Evolutionary conservation across 2,329 filamentous ascomycete species (phyloP).

Genomic region (Pseudocercospora fijiensis): DNA sequence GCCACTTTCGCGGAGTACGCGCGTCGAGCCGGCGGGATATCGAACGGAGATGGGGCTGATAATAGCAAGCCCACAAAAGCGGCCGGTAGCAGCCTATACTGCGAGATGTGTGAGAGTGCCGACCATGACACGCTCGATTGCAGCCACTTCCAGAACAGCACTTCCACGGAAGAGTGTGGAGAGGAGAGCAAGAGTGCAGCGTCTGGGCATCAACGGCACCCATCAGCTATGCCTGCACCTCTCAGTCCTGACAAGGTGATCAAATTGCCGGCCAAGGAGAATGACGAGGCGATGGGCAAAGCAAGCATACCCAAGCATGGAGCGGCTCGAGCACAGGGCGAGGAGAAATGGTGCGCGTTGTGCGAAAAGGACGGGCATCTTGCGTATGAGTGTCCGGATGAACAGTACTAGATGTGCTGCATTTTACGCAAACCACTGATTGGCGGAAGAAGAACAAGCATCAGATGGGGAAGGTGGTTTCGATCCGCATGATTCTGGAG

Average conservation of each 20-base stretch:
- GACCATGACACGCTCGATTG: conserved; percentile 94
- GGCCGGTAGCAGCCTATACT: conserved; percentile 56
- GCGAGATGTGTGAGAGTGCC: conserved; percentile 89
- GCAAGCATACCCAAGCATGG: conserved; percentile 31
- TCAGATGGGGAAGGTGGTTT: not conserved
- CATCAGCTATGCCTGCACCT: conserved; percentile 20
- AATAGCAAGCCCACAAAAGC: conserved; percentile 9
- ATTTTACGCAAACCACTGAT: not conserved
- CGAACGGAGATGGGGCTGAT: conserved; percentile 5
- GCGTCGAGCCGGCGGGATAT: conserved; percentile 42
- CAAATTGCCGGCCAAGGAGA: conserved; percentile 21
- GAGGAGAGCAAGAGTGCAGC: conserved; percentile 14
- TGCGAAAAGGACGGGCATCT: conserved; percentile 96
- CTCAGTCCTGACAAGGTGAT: conserved; percentile 12
- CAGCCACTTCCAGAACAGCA: conserved; percentile 48
- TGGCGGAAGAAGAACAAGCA: conserved; percentile 1
- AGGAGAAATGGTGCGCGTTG: conserved; percentile 94
- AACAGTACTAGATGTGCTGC: conserved; percentile 38
- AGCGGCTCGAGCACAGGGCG: conserved; percentile 43
- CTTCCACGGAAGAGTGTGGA: conserved; percentile 22
- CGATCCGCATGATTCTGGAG: not conserved
- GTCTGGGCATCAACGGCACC: conserved; percentile 14
- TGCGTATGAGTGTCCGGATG: conserved; percentile 54
- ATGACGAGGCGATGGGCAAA: conserved; percentile 17
- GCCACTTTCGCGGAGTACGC: conserved; percentile 63